These are phyloP conservation scores for Rhinocladiella similis DNA, from an alignment of 2,329 filamentous ascomycete genomes.

Conservation along the genomic window DNA sequence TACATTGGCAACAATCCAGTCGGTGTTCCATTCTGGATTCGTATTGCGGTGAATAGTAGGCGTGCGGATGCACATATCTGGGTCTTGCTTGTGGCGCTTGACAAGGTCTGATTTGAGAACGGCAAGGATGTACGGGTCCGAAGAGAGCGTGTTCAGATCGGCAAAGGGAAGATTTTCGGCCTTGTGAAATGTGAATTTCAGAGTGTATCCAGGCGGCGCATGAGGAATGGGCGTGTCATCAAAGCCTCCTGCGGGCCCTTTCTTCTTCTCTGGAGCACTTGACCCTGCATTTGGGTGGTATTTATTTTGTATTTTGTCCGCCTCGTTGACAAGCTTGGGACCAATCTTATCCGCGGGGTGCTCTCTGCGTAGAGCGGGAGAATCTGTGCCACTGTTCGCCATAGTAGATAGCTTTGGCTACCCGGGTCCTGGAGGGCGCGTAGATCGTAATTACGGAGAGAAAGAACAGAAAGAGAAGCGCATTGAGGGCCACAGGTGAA, in stretches of 20 bases:
- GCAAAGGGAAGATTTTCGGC: slow-evolving; percentile 80
- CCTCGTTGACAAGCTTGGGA: slow-evolving; percentile 41
- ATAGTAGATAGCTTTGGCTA: neutral
- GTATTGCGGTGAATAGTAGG: slow-evolving; percentile 70
- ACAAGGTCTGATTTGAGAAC: slow-evolving; percentile 72
- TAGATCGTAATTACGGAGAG: neutral
- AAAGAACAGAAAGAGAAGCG: neutral
- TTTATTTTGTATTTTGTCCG: slow-evolving; percentile 41
- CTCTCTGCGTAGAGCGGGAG: slow-evolving; percentile 22
- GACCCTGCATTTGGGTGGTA: slow-evolving; percentile 36
- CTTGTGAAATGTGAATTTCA: slow-evolving; percentile 80
- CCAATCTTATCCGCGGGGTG: slow-evolving; percentile 36
- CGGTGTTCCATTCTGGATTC: slow-evolving; percentile 77
- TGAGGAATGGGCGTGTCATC: slow-evolving; percentile 75
- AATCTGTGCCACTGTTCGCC: slow-evolving; percentile 18
- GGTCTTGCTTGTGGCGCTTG: slow-evolving; percentile 82
- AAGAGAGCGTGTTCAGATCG: slow-evolving; percentile 73
- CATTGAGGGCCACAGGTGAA: neutral
- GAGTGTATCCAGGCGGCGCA: slow-evolving; percentile 75
- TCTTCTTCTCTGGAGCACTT: slow-evolving; percentile 37
- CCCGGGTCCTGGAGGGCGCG: neutral
- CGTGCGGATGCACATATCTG: slow-evolving; percentile 71
- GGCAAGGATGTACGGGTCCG: slow-evolving; percentile 79
- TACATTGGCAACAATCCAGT: slow-evolving; percentile 87
- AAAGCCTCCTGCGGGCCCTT: slow-evolving; percentile 70